Percentiles rank a stretch among this genome's conserved stretches.
Evolutionary conservation across 2,329 filamentous ascomycete species (phyloP).

Genomic region (Cryoendolithus antarcticus): DNA sequence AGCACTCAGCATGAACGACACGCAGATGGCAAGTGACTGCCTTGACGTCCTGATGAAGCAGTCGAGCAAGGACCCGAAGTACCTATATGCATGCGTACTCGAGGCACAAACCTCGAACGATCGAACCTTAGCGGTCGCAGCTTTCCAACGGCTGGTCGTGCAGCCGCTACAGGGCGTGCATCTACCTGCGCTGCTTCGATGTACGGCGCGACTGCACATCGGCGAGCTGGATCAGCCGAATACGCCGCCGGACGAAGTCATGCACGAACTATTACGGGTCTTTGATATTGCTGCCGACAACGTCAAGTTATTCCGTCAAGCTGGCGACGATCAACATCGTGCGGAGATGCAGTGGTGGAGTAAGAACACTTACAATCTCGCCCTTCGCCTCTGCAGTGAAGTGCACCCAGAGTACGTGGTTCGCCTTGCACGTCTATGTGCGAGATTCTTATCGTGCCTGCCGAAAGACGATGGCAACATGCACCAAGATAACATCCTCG

Average conservation of each 20-base stretch:
- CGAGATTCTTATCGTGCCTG: conserved; percentile 17
- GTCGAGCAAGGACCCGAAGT: conserved; percentile 42
- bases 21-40: conserved; percentile 45
- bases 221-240: conserved; percentile 28
- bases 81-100: conserved; percentile 68
- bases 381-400: conserved; percentile 47
- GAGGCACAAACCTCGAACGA: conserved; percentile 60
- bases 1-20: conserved; percentile 14
- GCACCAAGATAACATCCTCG: conserved; percentile 24
- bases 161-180: conserved; percentile 42
- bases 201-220: conserved; percentile 34
- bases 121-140: conserved; percentile 45
- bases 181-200: conserved; percentile 53
- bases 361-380: conserved; percentile 68
- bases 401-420: conserved; percentile 45
- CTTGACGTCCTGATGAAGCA: conserved; percentile 48
- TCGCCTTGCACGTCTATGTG: conserved; percentile 39
- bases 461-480: conserved; percentile 9
- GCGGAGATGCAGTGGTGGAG: conserved; percentile 74
- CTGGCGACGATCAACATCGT: conserved; percentile 29
- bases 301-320: conserved; percentile 28
- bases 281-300: conserved; percentile 40
- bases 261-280: conserved; percentile 41
- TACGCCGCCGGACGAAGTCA: conserved; percentile 14
- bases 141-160: conserved; percentile 48